Conservation (phyloP, 2,329 filamentous ascomycete species). For the Aspergillus spinulosporus region DNA sequence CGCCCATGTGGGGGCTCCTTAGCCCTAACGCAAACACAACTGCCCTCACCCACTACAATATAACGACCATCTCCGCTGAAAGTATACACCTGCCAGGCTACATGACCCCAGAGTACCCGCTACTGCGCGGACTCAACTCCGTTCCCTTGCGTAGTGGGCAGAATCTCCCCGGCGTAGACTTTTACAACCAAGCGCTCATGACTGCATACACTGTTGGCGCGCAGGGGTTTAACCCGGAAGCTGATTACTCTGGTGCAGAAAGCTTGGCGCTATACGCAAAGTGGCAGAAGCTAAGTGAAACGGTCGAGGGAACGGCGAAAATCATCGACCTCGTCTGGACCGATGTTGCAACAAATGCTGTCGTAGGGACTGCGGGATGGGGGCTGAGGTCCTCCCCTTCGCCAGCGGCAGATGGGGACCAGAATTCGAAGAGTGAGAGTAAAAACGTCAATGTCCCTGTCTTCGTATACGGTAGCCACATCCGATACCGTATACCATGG, state of each 20-base stretch:
- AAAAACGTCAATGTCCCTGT: conserved; percentile 22
- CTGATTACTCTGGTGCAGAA: conserved; percentile 38
- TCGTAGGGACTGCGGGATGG: conserved; percentile 40
- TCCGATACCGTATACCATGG: conserved; percentile 37
- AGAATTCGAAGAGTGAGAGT: too few relatives aligned
- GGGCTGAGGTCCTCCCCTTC: neutral
- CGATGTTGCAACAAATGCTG: conserved; percentile 45
- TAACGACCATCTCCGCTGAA: too few relatives aligned
- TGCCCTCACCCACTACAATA: too few relatives aligned
- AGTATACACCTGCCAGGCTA: conserved; percentile 24
- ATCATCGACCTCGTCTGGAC: conserved; percentile 51
- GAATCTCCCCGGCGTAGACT: conserved; percentile 31
- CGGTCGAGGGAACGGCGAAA: conserved; percentile 27
- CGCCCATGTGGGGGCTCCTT: too few relatives aligned
- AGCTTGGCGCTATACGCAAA: conserved; percentile 45
- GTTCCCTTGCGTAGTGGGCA: conserved; percentile 16
- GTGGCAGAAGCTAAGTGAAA: conserved; percentile 42
- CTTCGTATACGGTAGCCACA: conserved; percentile 27
- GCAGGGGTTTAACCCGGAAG: neutral
- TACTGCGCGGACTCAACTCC: neutral
- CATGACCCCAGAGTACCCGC: neutral
- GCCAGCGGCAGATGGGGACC: too few relatives aligned
- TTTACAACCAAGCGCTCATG: conserved; percentile 21
- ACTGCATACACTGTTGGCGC: conserved; percentile 5
- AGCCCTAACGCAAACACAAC: too few relatives aligned